phyloP scores from a whole-genome alignment of 2,329 filamentous ascomycete species.

The Sporothrix brunneoviolacea region DNA sequence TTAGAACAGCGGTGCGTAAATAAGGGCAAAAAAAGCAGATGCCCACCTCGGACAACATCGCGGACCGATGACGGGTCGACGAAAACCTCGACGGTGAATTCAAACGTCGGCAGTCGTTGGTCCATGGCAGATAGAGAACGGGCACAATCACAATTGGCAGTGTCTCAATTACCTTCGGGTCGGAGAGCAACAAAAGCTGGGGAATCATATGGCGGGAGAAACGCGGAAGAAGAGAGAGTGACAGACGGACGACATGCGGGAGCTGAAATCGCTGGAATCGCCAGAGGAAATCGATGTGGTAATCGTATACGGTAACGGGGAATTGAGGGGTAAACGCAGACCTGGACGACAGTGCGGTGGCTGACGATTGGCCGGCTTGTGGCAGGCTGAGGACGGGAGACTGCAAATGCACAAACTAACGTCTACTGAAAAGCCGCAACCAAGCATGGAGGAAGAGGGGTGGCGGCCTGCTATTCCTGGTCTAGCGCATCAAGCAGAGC shows the following conservation, averaged over 20 bases:
- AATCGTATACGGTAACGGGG: neutral
- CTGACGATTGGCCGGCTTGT: slow-evolving; percentile 2
- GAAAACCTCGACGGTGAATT: slow-evolving; percentile 91
- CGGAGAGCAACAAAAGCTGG: too few species aligned
- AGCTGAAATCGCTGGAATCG: neutral
- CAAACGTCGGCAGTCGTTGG: slow-evolving; percentile 48
- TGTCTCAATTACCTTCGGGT: too few species aligned
- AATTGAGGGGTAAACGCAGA: slow-evolving; percentile 6
- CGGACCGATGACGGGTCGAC: slow-evolving; percentile 83
- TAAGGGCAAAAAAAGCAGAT: slow-evolving; percentile 9
- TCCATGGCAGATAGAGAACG: slow-evolving; percentile 14
- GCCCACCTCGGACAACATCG: slow-evolving; percentile 81
- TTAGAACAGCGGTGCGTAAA: neutral
- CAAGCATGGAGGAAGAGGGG: too few species aligned
- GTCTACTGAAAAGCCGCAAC: too few species aligned
- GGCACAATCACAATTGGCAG: slow-evolving; percentile 8
- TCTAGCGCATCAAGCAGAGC: too few species aligned
- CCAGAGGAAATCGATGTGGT: neutral
- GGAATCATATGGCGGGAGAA: neutral
- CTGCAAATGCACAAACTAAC: too few species aligned
- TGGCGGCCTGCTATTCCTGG: too few species aligned
- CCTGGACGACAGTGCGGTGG: neutral
- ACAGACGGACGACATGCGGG: neutral
- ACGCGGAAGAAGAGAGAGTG: neutral
- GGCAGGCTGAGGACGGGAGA: neutral